Base-by-base conservation (phyloP, 768 basidiomycete genomes). In the Mycena chlorophos region DNA sequence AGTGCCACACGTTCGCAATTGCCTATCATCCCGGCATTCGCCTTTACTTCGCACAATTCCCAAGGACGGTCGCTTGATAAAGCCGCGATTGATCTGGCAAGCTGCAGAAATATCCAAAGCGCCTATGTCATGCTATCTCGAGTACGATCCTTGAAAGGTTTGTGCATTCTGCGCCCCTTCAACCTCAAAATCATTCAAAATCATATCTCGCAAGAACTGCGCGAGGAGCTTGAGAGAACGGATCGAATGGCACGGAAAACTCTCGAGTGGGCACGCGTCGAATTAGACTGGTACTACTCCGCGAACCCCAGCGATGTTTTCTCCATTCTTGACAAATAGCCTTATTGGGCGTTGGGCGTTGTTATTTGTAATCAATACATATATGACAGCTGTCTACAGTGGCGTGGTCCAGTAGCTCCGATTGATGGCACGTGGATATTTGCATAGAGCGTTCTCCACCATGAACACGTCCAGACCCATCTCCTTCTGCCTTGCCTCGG, bases 121-220 rank as follows among this genome's bases (percentile, higher is more conserved):
- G 49, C 55, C n/a, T 56, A 56, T 51, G 55, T 56, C n/a, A 56
- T 56, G 55, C 55, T 56, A 2, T 56, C 55, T 3, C 5, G 48
- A 3, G 12, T 56, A 17, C 26, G 47, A 20, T 40, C n/a, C 14
- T 38, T 49, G 8, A 40, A 40, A 29, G 54, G 47, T 13, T 40
- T 55, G 12, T 55, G 54, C 29, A 55, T 55, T 25, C 48, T 55
- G 12, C 54, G 54, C 20, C 54, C 54, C 2, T 55, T 55, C 37
- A 20, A 26, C 23, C 23, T 55, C 8, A 25, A 31, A 6, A 34
- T 34, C 8, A 55, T 55, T 20, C 34, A 39, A 39, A 55, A 55
- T 25, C 54, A 55, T 17, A 55, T 55, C 3, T 55, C 54, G 4
- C 19, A 55, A 22, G 54, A 55, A 26, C 48, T 55, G 20, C 46